These are phyloP conservation scores for Nyssa sinensis DNA, from an alignment of 148 eudicot genomes.

Conservation along the genomic window DNA sequence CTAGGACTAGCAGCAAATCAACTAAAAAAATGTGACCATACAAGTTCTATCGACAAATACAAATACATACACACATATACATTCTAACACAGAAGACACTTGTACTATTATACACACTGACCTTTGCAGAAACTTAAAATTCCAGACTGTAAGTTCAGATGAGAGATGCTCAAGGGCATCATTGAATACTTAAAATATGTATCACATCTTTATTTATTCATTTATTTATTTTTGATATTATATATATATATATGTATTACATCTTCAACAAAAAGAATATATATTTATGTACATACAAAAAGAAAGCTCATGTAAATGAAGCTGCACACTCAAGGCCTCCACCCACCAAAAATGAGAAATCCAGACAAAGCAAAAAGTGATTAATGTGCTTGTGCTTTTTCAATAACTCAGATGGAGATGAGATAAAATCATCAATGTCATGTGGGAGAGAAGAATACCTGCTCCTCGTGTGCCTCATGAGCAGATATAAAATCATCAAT, in stretches of 20 bases:
- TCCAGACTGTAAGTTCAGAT: too few species aligned
- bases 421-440: too few species aligned
- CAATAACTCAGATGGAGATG: too few species aligned
- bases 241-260: too few species aligned
- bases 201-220: too few species aligned
- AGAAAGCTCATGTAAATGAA: not conserved
- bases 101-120: not conserved
- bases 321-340: not conserved
- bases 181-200: not conserved
- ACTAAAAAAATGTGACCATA: not conserved
- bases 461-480: constrained; percentile 63
- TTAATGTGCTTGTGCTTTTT: not conserved
- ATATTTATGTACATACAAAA: not conserved
- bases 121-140: too few species aligned
- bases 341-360: not conserved
- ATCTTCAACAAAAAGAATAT: too few species aligned
- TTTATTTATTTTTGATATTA: too few species aligned
- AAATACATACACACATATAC: too few species aligned
- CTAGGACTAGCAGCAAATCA: not conserved
- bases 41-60: not conserved
- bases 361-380: not conserved
- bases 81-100: not conserved
- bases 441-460: constrained; percentile 42
- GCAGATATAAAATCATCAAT: constrained; percentile 77
- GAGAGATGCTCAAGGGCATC: not conserved